A percentile compares a stretch with the other conserved stretches of the same genome.
Conservation (phyloP, 768 basidiomycete species). For the Albatrellus ellisii region DNA sequence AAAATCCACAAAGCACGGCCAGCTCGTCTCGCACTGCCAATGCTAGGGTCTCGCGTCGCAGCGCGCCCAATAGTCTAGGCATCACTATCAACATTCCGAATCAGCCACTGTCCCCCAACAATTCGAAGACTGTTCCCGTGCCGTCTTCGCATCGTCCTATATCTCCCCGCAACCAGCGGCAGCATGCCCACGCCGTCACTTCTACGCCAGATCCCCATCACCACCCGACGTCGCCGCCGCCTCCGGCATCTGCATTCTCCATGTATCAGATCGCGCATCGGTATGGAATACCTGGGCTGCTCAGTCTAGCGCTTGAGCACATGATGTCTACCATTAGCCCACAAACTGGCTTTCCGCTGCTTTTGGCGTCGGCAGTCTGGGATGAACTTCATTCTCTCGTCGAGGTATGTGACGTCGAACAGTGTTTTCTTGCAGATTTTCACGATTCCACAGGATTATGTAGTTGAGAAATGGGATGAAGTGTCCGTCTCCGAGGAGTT, state of each 20-base stretch:
- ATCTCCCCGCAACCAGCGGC: constrained; percentile 32
- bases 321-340: constrained; percentile 59
- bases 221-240: constrained; percentile 50
- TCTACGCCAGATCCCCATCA: constrained; percentile 51
- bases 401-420: constrained; percentile 30
- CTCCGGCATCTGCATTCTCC: constrained; percentile 57
- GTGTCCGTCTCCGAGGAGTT: constrained; percentile 52
- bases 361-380: constrained; percentile 58
- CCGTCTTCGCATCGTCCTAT: constrained; percentile 33
- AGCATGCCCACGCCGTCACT: constrained; percentile 18
- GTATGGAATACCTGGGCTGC: constrained; percentile 54
- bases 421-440: constrained; percentile 5
- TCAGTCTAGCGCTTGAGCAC: constrained; percentile 56
- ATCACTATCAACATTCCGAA: background rate
- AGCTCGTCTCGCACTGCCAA: background rate
- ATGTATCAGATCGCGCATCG: constrained; percentile 71
- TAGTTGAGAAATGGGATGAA: constrained; percentile 66
- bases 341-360: constrained; percentile 48
- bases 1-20: background rate
- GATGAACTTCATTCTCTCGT: constrained; percentile 48
- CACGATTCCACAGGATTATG: constrained; percentile 39
- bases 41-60: background rate
- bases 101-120: constrained; percentile 7
- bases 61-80: background rate
- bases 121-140: constrained; percentile 29